Evolutionary conservation across 345 rosid species (phyloP), one percentile per base, ranked within the genome.

Genomic region (Citropsis articulata): DNA sequence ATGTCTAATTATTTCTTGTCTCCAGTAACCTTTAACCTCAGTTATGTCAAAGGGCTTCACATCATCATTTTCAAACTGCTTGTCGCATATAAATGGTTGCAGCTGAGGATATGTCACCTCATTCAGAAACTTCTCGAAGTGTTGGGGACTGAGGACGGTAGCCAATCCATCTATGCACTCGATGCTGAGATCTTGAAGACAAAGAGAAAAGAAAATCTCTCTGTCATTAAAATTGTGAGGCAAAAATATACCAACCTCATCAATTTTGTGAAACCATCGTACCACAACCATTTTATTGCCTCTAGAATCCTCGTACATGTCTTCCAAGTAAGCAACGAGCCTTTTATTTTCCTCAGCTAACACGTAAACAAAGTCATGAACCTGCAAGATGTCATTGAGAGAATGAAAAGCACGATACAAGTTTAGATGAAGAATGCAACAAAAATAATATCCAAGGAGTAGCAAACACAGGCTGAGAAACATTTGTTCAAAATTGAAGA

Each of bases 161-260:
- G 96, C 97, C 90, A 89, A 77, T 73, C 93, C 97, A 92, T 94
- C 94, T 74, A 94, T 85, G 89, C 97, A 92, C 80, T 94, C 96
- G 50, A 94, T 81, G 83, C 81, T 88, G 85, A 94, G 90, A 90
- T 94, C 96, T 92, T 94, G 98, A 80, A 80, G 93, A 89, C 89
- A 88, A 80, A 81, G 90, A 87, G 98, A 91, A 85, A 85, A 91
- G 88, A 87, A 90, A 86, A 94, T 86, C 93, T 94, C 98, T 84
- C 91, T 85, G 85, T 88, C 93, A 85, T 79, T 88, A 83, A 66
- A 84, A 81, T 82, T 88, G 82, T 78, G 81, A 78, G 96, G 81
- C 77, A 85, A 86, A 85, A 72, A 83, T 85, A 76, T 72, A 88
- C 88, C 98, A 88, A 93, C 92, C 90, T 93, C 98, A 76, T 91